phyloP scores from a whole-genome alignment of 2,329 filamentous ascomycete genomes.

The Fusarium sacchari region DNA sequence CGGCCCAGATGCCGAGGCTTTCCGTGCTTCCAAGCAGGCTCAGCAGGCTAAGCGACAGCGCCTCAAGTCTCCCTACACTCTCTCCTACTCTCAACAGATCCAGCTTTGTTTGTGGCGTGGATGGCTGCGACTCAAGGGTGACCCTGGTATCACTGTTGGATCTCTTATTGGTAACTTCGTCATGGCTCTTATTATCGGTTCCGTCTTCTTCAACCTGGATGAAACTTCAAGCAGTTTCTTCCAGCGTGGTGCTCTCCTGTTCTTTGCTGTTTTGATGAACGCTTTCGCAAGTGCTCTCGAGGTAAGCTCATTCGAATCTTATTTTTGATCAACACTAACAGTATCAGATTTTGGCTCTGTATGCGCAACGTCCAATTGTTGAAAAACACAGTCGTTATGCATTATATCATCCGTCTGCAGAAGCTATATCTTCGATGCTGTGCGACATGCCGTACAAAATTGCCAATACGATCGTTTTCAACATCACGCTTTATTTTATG shows the following conservation, averaged over 20 bases:
- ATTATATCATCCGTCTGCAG: conserved; percentile 87
- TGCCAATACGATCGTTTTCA: conserved; percentile 78
- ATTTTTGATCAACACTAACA: background rate
- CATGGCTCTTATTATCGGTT: conserved; percentile 81
- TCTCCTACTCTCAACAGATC: conserved; percentile 81
- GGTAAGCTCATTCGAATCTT: conserved; percentile 49
- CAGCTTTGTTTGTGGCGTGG: conserved; percentile 83
- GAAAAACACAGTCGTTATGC: conserved; percentile 90
- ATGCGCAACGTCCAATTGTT: conserved; percentile 89
- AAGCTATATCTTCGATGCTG: conserved; percentile 88
- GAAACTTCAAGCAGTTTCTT: conserved; percentile 78
- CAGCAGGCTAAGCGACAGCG: conserved; percentile 70
- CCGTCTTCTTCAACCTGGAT: conserved; percentile 82
- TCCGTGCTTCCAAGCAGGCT: conserved; percentile 63
- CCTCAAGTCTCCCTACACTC: conserved; percentile 80
- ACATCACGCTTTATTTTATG: conserved; percentile 87
- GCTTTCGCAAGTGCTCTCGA: conserved; percentile 84
- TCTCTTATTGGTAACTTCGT: conserved; percentile 76
- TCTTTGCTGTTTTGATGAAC: conserved; percentile 89
- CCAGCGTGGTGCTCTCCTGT: conserved; percentile 80
- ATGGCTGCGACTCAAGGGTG: conserved; percentile 78
- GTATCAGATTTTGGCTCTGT: conserved; percentile 78
- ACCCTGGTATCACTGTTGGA: conserved; percentile 78
- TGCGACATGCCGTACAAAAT: conserved; percentile 85
- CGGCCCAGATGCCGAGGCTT: conserved; percentile 65